phyloP scores from a whole-genome alignment of 768 basidiomycete genomes.

The Leucocoprinus leucothites region DNA sequence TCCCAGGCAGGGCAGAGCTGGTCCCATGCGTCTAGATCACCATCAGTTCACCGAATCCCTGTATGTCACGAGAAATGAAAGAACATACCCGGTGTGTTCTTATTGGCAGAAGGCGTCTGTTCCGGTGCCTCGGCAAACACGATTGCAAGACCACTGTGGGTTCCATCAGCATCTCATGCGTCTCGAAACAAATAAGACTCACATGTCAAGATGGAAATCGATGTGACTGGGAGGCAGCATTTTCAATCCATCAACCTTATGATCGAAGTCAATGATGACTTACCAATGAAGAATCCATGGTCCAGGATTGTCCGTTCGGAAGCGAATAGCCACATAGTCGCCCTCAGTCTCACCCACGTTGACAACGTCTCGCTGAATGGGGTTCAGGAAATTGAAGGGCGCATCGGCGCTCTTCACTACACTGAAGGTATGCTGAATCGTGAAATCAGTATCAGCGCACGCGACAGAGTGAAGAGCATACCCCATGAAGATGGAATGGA shows the following conservation, averaged over 20 bases:
- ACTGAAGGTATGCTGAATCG: conserved; percentile 29
- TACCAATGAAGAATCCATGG: conserved; percentile 51
- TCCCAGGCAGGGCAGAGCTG: background rate
- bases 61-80: background rate
- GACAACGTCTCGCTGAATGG: conserved; percentile 51
- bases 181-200: background rate
- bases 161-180: background rate
- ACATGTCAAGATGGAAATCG: conserved; percentile 32
- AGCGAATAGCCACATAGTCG: conserved; percentile 53
- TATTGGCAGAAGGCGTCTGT: background rate
- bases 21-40: background rate
- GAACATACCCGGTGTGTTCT: background rate
- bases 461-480: conserved; percentile 20
- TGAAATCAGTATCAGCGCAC: background rate
- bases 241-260: background rate
- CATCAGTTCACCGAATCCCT: background rate
- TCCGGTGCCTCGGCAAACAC: conserved; percentile 17
- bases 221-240: conserved; percentile 25
- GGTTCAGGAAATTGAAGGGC: conserved; percentile 42
- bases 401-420: conserved; percentile 40
- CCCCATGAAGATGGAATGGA: conserved; percentile 46
- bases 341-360: conserved; percentile 32
- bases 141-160: conserved; percentile 14
- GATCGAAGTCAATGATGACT: background rate
- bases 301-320: conserved; percentile 64